Conservation (phyloP, 805 yeast genomes). For the Priceomyces castillae region DNA sequence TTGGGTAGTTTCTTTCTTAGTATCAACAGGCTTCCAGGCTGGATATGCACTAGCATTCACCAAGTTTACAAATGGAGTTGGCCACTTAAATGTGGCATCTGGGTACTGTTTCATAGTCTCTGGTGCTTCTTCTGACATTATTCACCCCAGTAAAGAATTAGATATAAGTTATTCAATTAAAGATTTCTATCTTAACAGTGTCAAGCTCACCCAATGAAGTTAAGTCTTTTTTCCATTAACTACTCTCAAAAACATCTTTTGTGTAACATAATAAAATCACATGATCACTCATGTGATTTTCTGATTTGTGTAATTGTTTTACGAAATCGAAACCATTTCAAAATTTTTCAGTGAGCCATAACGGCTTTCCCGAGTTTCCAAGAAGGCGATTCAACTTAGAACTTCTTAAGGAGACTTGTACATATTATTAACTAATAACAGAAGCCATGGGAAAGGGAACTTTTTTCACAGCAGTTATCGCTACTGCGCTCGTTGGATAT, state of each 20-base stretch:
- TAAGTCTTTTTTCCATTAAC: constrained; percentile 1
- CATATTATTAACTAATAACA: neutral
- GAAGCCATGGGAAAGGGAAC: constrained; percentile 25
- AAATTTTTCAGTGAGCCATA: neutral
- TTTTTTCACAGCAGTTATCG: constrained; percentile 42
- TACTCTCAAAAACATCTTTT: constrained; percentile 3
- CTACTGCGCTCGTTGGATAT: constrained; percentile 65
- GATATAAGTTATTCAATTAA: neutral
- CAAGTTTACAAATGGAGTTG: constrained; percentile 41
- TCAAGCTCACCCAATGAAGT: constrained; percentile 11
- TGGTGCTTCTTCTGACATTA: constrained; percentile 11
- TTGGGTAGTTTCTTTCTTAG: constrained; percentile 47
- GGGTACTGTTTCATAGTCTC: constrained; percentile 19
- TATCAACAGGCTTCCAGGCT: constrained; percentile 53
- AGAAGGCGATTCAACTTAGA: neutral
- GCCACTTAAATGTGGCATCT: constrained; percentile 40
- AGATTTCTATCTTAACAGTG: constrained; percentile 1
- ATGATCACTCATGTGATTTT: neutral
- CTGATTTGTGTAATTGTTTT: constrained; percentile 4
- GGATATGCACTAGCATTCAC: constrained; percentile 42
- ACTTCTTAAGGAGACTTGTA: constrained; percentile 1
- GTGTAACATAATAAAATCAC: neutral
- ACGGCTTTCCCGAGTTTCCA: neutral
- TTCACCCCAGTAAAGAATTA: neutral
- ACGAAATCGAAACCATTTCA: neutral